Percentiles rank a stretch among this genome's conserved stretches.
These are phyloP conservation scores for Binderoboletus segoi DNA, from an alignment of 1,284 basidiomycete species.

Conservation along the genomic window DNA sequence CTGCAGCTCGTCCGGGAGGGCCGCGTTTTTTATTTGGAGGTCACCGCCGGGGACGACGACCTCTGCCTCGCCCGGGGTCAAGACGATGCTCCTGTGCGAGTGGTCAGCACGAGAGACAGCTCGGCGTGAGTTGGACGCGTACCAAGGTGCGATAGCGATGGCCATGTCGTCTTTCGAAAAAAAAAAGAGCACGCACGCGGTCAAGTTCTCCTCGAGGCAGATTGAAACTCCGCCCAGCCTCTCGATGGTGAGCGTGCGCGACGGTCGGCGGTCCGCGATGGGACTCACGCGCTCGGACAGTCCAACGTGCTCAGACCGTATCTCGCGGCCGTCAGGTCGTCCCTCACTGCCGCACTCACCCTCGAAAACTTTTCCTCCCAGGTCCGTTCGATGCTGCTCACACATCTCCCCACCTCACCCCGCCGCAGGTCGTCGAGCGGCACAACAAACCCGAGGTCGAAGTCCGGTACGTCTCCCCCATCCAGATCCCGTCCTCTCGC, in stretches of 20 bases:
- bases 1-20: constrained; percentile 74
- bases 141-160: constrained; percentile 66
- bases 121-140: constrained; percentile 25
- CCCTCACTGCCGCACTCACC: constrained; percentile 95
- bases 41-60: constrained; percentile 68
- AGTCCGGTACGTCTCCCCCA: constrained; percentile 57
- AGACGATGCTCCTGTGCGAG: constrained; percentile 55
- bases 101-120: constrained; percentile 3
- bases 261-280: too few species aligned
- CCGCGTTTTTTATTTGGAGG: constrained; percentile 82
- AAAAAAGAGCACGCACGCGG: too few species aligned
- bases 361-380: constrained; percentile 98
- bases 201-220: constrained; percentile 1
- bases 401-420: constrained; percentile 3
- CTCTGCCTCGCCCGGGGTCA: constrained; percentile 66
- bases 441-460: constrained; percentile 98
- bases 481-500: constrained; percentile 5
- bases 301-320: constrained; percentile 91
- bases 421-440: constrained; percentile 82
- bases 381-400: constrained; percentile 42
- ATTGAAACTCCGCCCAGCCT: constrained; percentile 48
- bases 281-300: constrained; percentile 39
- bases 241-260: too few species aligned
- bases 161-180: constrained; percentile 45
- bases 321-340: constrained; percentile 92